Percentiles rank a stretch among this genome's conserved stretches.
These are phyloP conservation scores for Dothideomycetidae sp. DNA, from an alignment of 2,329 filamentous ascomycete genomes.

Conservation along the genomic window DNA sequence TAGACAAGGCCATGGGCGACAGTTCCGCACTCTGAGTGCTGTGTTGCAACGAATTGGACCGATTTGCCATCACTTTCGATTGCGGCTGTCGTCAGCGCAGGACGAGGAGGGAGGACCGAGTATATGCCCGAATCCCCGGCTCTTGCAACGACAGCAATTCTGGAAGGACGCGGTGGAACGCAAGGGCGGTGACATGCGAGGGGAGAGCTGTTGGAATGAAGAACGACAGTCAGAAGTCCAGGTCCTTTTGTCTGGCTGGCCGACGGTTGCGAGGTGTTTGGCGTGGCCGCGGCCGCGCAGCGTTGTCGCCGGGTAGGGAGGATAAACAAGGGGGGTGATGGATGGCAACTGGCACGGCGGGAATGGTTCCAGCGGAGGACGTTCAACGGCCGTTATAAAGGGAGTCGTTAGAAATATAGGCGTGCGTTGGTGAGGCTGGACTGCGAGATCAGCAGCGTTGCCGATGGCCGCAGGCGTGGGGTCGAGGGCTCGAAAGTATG, in stretches of 20 bases:
- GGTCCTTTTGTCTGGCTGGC: not conserved
- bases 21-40: slow-evolving; percentile 9
- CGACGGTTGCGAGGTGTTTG: not conserved
- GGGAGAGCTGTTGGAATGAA: too few relatives aligned
- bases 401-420: not conserved
- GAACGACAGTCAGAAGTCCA: not conserved
- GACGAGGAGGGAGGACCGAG: too few relatives aligned
- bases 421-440: not conserved
- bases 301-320: not conserved
- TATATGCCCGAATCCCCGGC: not conserved
- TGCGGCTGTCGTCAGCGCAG: too few relatives aligned
- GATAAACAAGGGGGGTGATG: not conserved
- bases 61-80: not conserved
- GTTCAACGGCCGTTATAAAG: not conserved
- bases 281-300: too few relatives aligned
- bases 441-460: not conserved
- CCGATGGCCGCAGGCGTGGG: too few relatives aligned
- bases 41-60: not conserved
- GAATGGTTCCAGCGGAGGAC: not conserved
- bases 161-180: not conserved
- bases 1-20: slow-evolving; percentile 11
- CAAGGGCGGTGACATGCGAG: not conserved
- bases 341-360: not conserved
- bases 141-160: not conserved
- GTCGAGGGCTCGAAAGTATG: not conserved